phyloP scores from a whole-genome alignment of 306 rosid genomes.

The Trifolium repens region DNA sequence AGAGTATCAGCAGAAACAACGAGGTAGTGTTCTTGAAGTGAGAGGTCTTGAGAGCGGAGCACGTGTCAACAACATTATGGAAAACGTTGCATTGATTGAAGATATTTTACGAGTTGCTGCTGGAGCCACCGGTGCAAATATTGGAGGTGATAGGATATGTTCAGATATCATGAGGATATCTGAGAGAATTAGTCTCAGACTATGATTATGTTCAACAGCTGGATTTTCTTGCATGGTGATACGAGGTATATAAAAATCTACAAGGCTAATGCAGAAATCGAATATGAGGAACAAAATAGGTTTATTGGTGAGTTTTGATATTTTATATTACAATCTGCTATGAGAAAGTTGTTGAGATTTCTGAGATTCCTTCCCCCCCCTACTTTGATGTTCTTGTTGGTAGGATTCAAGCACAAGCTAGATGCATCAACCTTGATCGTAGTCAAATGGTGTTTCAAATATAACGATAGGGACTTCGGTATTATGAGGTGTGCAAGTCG shows the following conservation, averaged over 20 bases:
- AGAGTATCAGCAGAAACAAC: slow-evolving; percentile 65
- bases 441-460: not conserved
- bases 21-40: slow-evolving; percentile 56
- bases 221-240: slow-evolving; percentile 8
- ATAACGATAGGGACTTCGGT: too few relatives aligned
- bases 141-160: slow-evolving; percentile 75
- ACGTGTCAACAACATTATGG: slow-evolving; percentile 61
- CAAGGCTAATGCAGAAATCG: slow-evolving; percentile 26
- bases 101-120: slow-evolving; percentile 70
- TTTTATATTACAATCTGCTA: slow-evolving; percentile 4
- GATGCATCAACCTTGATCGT: not conserved
- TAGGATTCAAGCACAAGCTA: not conserved
- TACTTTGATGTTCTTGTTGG: slow-evolving; percentile 7
- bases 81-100: slow-evolving; percentile 64
- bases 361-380: not conserved
- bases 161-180: slow-evolving; percentile 64
- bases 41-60: slow-evolving; percentile 61
- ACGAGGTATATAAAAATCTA: slow-evolving; percentile 7
- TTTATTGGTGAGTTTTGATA: slow-evolving; percentile 21
- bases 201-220: slow-evolving; percentile 35
- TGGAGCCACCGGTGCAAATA: slow-evolving; percentile 61
- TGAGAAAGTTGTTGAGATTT: slow-evolving; percentile 17
- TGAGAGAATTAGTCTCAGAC: slow-evolving; percentile 57
- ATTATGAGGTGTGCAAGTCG: too few relatives aligned
- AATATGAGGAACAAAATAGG: slow-evolving; percentile 28